phyloP scores from a whole-genome alignment of 2,329 filamentous ascomycete species.

The Fusarium succisae region DNA sequence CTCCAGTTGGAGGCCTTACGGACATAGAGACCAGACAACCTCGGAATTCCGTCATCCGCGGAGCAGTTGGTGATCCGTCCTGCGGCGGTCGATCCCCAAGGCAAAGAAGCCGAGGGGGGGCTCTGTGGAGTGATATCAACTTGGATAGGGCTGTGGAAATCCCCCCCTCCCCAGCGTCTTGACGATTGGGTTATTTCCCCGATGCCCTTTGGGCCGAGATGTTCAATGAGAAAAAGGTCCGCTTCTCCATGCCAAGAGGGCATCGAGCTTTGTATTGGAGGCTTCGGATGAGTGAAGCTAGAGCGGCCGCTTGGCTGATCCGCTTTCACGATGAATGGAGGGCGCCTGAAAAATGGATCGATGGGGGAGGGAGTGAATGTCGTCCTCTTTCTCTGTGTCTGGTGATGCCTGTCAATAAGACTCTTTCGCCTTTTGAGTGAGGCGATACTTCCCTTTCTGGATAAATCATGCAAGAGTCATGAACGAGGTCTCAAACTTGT shows the following conservation, averaged over 20 bases:
- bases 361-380: background rate
- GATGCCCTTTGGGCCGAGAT: background rate
- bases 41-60: background rate
- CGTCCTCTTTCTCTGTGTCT: background rate
- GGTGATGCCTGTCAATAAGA: conserved; percentile 7
- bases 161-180: background rate
- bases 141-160: conserved; percentile 28
- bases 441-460: background rate
- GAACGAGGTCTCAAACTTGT: background rate
- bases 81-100: conserved; percentile 5
- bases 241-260: conserved; percentile 7
- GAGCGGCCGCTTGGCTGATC: conserved; percentile 18
- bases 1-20: conserved; percentile 17
- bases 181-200: background rate
- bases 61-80: conserved; percentile 7
- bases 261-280: background rate
- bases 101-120: conserved; percentile 18
- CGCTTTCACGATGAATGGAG: conserved; percentile 2
- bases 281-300: background rate
- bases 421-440: background rate
- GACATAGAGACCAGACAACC: background rate
- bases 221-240: background rate
- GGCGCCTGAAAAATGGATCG: conserved; percentile 8
- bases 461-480: background rate
- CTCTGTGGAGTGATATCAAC: conserved; percentile 18